phyloP scores from a whole-genome alignment of 352 stramenopile species.

The Globisporangium splendens region DNA sequence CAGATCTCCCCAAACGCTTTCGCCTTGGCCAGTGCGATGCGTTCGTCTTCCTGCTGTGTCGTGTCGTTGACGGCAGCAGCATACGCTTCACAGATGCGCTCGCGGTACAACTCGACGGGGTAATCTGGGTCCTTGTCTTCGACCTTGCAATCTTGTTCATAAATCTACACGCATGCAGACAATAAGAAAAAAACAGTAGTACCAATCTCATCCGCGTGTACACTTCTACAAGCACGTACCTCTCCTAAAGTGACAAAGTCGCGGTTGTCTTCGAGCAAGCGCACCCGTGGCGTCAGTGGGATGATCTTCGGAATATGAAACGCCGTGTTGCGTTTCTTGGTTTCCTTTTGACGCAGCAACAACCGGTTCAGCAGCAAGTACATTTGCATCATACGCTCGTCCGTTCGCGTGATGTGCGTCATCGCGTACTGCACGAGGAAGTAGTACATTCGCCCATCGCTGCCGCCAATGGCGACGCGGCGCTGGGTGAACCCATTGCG shows the following conservation, averaged over 20 bases:
- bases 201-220: too few relatives aligned
- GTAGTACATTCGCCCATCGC: constrained; percentile 85
- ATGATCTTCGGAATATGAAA: constrained; percentile 92
- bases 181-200: neutral
- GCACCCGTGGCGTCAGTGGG: constrained; percentile 88
- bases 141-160: constrained; percentile 71
- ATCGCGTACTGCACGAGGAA: constrained; percentile 93
- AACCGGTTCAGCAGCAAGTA: constrained; percentile 88
- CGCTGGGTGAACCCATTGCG: constrained; percentile 90
- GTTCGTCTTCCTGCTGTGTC: constrained; percentile 57
- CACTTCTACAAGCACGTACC: constrained; percentile 11
- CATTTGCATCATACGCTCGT: constrained; percentile 94
- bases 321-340: constrained; percentile 83
- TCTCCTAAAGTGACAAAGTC: constrained; percentile 85
- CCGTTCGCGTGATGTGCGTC: constrained; percentile 91
- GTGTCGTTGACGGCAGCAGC: constrained; percentile 27
- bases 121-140: constrained; percentile 74
- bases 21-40: constrained; percentile 58
- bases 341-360: constrained; percentile 84
- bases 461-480: constrained; percentile 88
- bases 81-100: constrained; percentile 72
- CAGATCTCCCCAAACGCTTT: constrained; percentile 81
- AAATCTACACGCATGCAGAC: constrained; percentile 37
- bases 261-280: constrained; percentile 81
- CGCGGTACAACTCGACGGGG: constrained; percentile 74